Evolutionary conservation across 352 stramenopile species (phyloP).

Genomic region (Phytopythium delawarense): DNA sequence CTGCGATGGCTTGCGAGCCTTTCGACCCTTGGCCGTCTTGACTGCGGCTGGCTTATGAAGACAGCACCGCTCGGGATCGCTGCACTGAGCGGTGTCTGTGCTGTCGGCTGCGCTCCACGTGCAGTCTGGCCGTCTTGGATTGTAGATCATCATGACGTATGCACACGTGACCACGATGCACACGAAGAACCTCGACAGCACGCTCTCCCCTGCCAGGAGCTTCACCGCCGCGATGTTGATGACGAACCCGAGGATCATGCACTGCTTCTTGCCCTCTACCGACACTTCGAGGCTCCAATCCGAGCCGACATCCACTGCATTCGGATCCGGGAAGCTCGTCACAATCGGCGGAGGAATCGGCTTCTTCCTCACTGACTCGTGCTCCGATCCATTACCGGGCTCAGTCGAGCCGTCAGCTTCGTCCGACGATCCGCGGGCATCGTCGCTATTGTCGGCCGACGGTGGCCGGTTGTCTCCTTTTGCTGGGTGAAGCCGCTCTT

Average conservation of each 20-base stretch:
- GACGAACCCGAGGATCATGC: constrained; percentile 71
- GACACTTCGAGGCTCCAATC: constrained; percentile 52
- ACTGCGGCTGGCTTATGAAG: constrained; percentile 27
- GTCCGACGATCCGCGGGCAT: constrained; percentile 3
- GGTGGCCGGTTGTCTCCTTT: neutral
- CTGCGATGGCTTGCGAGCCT: neutral
- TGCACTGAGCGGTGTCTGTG: constrained; percentile 17
- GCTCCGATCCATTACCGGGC: neutral
- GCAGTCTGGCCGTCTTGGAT: constrained; percentile 18
- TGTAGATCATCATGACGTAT: constrained; percentile 55
- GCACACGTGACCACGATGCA: constrained; percentile 43
- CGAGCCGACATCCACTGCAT: constrained; percentile 16
- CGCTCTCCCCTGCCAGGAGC: constrained; percentile 57
- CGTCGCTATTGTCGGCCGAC: neutral
- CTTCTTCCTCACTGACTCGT: constrained; percentile 5
- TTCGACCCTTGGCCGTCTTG: neutral
- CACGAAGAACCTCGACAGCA: constrained; percentile 58
- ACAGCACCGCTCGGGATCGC: constrained; percentile 44
- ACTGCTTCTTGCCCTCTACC: constrained; percentile 65
- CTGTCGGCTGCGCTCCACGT: constrained; percentile 8
- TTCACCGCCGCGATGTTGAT: constrained; percentile 73
- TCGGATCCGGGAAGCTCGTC: constrained; percentile 28
- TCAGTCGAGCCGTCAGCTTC: neutral
- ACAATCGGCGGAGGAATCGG: constrained; percentile 32
- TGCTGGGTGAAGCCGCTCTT: constrained; percentile 40